Evolutionary conservation across 106 monocot genomes (phyloP).

Genomic region (Acanthochlamys bracteata): DNA sequence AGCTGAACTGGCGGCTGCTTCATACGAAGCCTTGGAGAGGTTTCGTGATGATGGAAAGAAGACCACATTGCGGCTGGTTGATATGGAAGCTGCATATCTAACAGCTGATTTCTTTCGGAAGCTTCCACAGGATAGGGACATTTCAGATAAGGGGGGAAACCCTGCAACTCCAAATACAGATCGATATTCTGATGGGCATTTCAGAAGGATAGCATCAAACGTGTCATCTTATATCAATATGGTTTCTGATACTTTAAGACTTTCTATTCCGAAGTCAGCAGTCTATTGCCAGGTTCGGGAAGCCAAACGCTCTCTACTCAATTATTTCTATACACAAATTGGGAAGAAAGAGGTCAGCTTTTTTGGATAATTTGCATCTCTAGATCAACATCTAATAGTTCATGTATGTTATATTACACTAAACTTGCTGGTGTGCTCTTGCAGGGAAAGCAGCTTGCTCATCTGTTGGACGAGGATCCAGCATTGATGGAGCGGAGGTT

Average conservation of each 20-base stretch:
- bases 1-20: conserved; percentile 66
- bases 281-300: conserved; percentile 70
- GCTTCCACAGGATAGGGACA: conserved; percentile 55
- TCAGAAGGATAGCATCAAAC: conserved; percentile 43
- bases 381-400: not conserved
- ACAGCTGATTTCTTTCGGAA: conserved; percentile 86
- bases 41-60: conserved; percentile 72
- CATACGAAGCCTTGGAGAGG: conserved; percentile 53
- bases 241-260: conserved; percentile 46
- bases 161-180: conserved; percentile 20
- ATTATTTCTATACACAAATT: conserved; percentile 51
- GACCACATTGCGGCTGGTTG: conserved; percentile 65
- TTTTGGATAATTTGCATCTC: not conserved
- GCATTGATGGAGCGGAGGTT: conserved; percentile 65
- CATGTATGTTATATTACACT: not conserved
- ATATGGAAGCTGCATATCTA: conserved; percentile 72
- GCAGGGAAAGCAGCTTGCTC: conserved; percentile 70
- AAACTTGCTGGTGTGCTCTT: not conserved
- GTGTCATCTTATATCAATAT: conserved; percentile 44
- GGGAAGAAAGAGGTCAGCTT: conserved; percentile 50
- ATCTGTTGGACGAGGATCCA: conserved; percentile 79
- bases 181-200: conserved; percentile 34
- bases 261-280: conserved; percentile 55
- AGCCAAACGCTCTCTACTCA: conserved; percentile 54
- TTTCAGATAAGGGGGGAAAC: conserved; percentile 47